A percentile compares a stretch with the other conserved stretches of the same genome.
phyloP scores from a whole-genome alignment of 2,329 filamentous ascomycete genomes.

The Pseudocercospora ulei region DNA sequence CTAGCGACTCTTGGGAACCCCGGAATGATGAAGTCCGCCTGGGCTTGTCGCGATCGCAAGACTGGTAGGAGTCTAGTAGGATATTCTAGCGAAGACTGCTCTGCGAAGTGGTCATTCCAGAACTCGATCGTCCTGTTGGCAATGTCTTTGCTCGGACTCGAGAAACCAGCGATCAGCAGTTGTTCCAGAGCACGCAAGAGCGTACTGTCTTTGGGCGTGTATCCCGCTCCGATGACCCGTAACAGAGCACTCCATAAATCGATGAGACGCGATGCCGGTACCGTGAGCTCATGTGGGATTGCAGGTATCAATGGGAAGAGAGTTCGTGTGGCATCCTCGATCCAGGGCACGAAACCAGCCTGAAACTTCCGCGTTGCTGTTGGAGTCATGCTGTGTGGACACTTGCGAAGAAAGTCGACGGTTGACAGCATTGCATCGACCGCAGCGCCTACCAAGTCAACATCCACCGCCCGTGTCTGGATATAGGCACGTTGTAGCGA shows the following conservation, averaged over 20 bases:
- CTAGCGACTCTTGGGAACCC: constrained; percentile 37
- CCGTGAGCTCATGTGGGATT: constrained; percentile 42
- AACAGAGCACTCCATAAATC: constrained; percentile 40
- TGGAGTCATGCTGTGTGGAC: constrained; percentile 43
- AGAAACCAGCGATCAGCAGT: constrained; percentile 47
- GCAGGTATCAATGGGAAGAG: constrained; percentile 10
- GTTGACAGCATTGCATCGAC: background rate
- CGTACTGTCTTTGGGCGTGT: constrained; percentile 50
- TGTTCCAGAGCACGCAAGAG: constrained; percentile 47
- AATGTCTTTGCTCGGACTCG: constrained; percentile 44
- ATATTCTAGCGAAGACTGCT: constrained; percentile 52
- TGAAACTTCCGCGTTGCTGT: constrained; percentile 54
- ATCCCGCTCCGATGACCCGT: constrained; percentile 43
- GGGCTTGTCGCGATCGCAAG: constrained; percentile 51
- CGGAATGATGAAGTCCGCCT: constrained; percentile 46
- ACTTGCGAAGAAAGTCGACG: constrained; percentile 20
- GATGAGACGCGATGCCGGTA: constrained; percentile 11
- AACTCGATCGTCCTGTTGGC: constrained; percentile 46
- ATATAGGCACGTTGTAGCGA: constrained; percentile 50
- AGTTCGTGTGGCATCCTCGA: constrained; percentile 45
- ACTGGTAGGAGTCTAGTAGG: constrained; percentile 54
- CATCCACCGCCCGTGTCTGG: constrained; percentile 28
- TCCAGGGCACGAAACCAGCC: constrained; percentile 52
- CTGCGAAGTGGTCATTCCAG: constrained; percentile 64
- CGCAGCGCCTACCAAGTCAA: background rate